phyloP scores from a whole-genome alignment of 73 alveolate species.

The Paraurostyla sp. region DNA sequence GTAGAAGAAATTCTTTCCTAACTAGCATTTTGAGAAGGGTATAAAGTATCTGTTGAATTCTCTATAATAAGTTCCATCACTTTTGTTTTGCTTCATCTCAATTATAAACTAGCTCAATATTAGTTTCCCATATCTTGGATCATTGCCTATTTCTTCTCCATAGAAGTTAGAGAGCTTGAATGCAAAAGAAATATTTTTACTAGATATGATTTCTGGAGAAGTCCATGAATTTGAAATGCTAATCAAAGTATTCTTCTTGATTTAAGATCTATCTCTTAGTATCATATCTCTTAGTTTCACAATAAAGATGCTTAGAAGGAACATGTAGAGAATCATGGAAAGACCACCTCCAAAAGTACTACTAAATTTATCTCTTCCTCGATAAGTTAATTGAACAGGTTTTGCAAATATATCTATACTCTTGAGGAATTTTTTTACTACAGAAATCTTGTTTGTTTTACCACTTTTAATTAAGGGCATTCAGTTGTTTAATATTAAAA shows the following conservation, averaged over 20 bases:
- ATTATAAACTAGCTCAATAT: neutral
- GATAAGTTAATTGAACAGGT: neutral
- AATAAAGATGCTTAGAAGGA: neutral
- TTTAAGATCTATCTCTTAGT: neutral
- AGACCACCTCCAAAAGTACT: neutral
- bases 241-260: slow-evolving; percentile 29
- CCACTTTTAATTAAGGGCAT: too few species aligned
- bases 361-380: slow-evolving; percentile 1
- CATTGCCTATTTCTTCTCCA: neutral
- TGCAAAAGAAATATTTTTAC: neutral
- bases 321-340: neutral
- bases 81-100: neutral
- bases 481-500: too few species aligned
- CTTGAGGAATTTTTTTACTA: neutral
- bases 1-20: slow-evolving; percentile 6
- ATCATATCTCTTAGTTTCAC: neutral
- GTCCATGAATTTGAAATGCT: neutral
- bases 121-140: neutral
- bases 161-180: slow-evolving; percentile 1
- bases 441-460: too few species aligned
- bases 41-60: neutral
- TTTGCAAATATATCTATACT: slow-evolving; percentile 15
- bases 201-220: neutral
- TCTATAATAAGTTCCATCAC: neutral
- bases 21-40: neutral